Base-by-base conservation (phyloP, 345 rosid genomes). In the Murraya paniculata region DNA sequence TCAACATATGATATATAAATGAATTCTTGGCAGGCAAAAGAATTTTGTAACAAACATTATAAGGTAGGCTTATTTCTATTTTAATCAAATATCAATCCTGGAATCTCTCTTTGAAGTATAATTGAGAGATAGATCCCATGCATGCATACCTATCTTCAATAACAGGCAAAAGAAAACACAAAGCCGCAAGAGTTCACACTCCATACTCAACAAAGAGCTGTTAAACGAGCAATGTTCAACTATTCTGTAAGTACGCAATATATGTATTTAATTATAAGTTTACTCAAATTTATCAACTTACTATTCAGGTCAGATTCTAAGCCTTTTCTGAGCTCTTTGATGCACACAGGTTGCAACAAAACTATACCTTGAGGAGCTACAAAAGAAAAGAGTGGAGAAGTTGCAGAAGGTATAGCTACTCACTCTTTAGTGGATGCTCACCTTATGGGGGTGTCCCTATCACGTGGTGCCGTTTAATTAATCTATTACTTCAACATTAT, bases 191-290 rank as follows among this genome's bases (percentile, higher is more conserved):
- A 90, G 58, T 87, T 94, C 86, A 92, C 82, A 77, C 94, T 92
- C 81, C 98, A 84, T 77, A 91, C 97, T 4, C 89, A 88, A 38
- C 90, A 94, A 77, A 90, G 98, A 86, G 98, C 98, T 16, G 79
- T 74, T 19, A 90, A 89, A 83, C 95, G 97, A 22, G 97, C 97
- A 53, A 88, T 91, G 85, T 92, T 92, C 93, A 94, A 94, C 81
- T 91, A 92, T 74, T 90, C 91, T 72, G 98, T 89, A 41, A 78
- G 87, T 53, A 27, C 16, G 56, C 19, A 16, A 50, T 50, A 50
- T 50, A 50, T 50, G 5, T 50, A 50, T n/a, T n/a, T 50, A 50
- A 50, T 50, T 50, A 50, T 18, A 50, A 13, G 56, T 50, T 50
- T 50, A 50, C 56, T 16, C 56, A 16, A 50, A 13, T 50, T 1